Evolutionary conservation across 805 yeast genomes (phyloP).

Genomic region (Millerozyma acaciae): DNA sequence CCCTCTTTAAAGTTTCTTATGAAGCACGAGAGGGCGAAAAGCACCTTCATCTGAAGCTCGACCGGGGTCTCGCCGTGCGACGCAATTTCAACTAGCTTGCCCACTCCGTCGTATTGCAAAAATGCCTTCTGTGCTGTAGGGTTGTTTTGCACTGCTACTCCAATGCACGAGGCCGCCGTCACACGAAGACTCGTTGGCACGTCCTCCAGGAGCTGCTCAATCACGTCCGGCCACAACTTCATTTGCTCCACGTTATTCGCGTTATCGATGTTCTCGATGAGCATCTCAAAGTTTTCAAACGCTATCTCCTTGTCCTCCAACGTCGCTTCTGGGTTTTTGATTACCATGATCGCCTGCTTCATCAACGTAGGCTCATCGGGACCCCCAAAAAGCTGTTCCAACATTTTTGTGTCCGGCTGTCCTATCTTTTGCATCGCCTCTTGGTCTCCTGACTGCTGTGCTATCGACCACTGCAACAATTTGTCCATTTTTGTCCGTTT

Average conservation of each 20-base stretch:
- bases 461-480: constrained; percentile 86
- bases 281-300: constrained; percentile 87
- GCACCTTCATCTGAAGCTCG: constrained; percentile 53
- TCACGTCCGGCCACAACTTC: constrained; percentile 72
- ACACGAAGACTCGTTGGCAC: constrained; percentile 42
- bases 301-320: constrained; percentile 68
- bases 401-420: constrained; percentile 71
- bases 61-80: constrained; percentile 16
- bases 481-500: constrained; percentile 63
- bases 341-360: constrained; percentile 68
- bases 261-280: constrained; percentile 88
- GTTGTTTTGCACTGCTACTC: constrained; percentile 92
- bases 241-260: constrained; percentile 87
- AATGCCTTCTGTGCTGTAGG: constrained; percentile 68
- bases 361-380: constrained; percentile 88
- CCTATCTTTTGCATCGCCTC: constrained; percentile 63
- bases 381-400: constrained; percentile 72
- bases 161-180: constrained; percentile 69
- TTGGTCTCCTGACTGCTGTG: constrained; percentile 68
- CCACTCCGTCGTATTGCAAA: constrained; percentile 47
- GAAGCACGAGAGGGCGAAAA: constrained; percentile 74
- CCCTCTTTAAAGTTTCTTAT: constrained; percentile 65
- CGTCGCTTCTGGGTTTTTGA: constrained; percentile 53
- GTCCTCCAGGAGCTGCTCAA: constrained; percentile 47
- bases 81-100: constrained; percentile 43